Base-by-base conservation (phyloP, 768 basidiomycete species). In the Dacryopinax primogenitus region DNA sequence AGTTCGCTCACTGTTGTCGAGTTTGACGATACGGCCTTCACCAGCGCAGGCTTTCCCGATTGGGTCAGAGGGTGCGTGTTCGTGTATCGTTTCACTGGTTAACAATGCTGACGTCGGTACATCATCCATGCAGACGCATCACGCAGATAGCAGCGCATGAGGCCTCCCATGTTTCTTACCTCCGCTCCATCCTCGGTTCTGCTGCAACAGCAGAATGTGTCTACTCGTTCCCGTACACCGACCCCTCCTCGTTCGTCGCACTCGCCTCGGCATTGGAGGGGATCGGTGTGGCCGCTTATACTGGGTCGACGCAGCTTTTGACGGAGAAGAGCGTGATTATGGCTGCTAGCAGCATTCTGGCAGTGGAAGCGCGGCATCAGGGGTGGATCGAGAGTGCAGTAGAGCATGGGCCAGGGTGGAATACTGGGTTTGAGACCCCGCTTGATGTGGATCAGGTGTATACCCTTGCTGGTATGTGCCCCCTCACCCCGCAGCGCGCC, bases 351-450 rank as follows among this genome's bases (percentile, higher is more conserved):
- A 79, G 78, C 21, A 87, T 90, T 68, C 76, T 87, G 51, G 76
- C 82, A 16, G 80, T 80, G 63, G 84, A 88, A 70, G 79, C 84
- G 26, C 80, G 85, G 34, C 86, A 87, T 65, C 78, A 83, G n/a
- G 76, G 80, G 1, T 88, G 85, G 85, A 73, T 87, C 35, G 76
- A 78, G 67, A 78, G 80, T 1, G 77, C 81, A 16, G 79, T 83
- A 39, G 73, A 76, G 66, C 76, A 80, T 62, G 72, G 73, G 23
- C 77, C 79, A 36, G 77, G 82, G 0, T 87, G 85, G 85, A 81
- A 80, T 62, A 78, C 80, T 2, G 75, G 84, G 6, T 83, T 84
- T 70, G 84, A 86, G 72, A 84, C 73, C 67, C 73, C 71, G 63
- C 72, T 78, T 32, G 73, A 65, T 70, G 77, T 79, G 72, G 67